phyloP scores from a whole-genome alignment of 1,284 basidiomycete genomes.

The Pseudozyma flocculosa region DNA sequence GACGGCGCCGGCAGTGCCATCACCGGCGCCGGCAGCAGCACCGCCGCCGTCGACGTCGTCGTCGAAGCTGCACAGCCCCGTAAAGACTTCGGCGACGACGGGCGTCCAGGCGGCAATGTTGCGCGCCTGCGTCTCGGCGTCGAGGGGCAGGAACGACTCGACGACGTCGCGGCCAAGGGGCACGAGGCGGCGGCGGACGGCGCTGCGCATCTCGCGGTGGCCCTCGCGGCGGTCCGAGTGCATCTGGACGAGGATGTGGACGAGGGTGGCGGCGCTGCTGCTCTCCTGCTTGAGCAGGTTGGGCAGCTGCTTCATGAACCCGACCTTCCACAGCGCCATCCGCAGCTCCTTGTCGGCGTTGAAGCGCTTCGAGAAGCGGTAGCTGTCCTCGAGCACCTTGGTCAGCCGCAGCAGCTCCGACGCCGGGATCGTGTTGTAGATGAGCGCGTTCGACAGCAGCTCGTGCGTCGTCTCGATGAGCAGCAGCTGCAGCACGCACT shows the following conservation, averaged over 20 bases:
- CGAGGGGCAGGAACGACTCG: slow-evolving; percentile 85
- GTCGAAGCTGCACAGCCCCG: slow-evolving; percentile 85
- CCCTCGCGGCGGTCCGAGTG: slow-evolving; percentile 86
- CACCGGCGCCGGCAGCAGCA: no score
- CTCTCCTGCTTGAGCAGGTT: slow-evolving; percentile 98
- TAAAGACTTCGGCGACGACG: slow-evolving; percentile 87
- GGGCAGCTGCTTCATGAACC: slow-evolving; percentile 99
- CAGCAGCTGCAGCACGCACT: slow-evolving; percentile 95
- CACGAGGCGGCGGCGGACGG: slow-evolving; percentile 83
- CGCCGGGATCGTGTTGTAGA: slow-evolving; percentile 92
- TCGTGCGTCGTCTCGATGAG: slow-evolving; percentile 98
- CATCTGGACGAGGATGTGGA: slow-evolving; percentile 88
- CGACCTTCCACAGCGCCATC: slow-evolving; percentile 98
- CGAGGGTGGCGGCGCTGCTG: slow-evolving; percentile 89
- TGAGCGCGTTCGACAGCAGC: slow-evolving; percentile 69
- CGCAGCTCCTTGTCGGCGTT: slow-evolving; percentile 97
- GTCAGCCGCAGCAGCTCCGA: slow-evolving; percentile 88
- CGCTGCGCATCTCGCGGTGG: slow-evolving; percentile 75
- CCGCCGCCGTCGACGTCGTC: slow-evolving; percentile 64
- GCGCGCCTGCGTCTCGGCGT: slow-evolving; percentile 86
- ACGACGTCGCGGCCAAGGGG: slow-evolving; percentile 92
- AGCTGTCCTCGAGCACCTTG: slow-evolving; percentile 91
- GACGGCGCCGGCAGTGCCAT: no score
- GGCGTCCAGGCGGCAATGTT: slow-evolving; percentile 98
- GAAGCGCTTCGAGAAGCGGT: slow-evolving; percentile 94